These are phyloP conservation scores for Hyaloscypha variabilis DNA, from an alignment of 495 filamentous ascomycete species.

Conservation along the genomic window DNA sequence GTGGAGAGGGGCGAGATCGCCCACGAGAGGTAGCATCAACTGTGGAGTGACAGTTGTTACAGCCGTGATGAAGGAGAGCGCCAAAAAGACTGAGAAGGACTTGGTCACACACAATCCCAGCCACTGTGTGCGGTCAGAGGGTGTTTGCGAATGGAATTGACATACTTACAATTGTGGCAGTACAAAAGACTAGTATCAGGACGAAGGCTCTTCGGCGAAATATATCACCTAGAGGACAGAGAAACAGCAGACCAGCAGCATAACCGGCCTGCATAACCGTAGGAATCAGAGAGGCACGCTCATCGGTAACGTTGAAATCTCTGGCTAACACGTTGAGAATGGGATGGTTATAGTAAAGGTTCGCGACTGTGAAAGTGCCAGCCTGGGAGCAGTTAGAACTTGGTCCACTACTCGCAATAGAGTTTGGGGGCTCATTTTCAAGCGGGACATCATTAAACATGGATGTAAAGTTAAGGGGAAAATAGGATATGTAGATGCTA, in stretches of 20 bases:
- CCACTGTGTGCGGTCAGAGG: conserved; percentile 42
- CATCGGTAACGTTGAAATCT: conserved; percentile 59
- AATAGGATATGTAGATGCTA: background rate
- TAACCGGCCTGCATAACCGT: conserved; percentile 84
- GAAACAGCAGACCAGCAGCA: conserved; percentile 69
- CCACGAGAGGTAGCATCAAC: conserved; percentile 82
- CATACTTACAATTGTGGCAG: conserved; percentile 60
- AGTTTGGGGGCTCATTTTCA: too few species aligned
- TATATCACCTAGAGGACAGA: conserved; percentile 81
- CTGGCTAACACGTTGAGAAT: conserved; percentile 63
- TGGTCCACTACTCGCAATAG: background rate
- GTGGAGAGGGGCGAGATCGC: conserved; percentile 73
- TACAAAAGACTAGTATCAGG: conserved; percentile 63
- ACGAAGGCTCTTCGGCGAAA: conserved; percentile 72
- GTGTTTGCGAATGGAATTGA: background rate
- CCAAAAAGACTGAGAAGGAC: conserved; percentile 64
- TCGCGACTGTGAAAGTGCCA: conserved; percentile 59
- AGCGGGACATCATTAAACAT: background rate
- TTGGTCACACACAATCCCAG: conserved; percentile 72
- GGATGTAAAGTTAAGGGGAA: background rate
- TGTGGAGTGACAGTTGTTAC: conserved; percentile 85
- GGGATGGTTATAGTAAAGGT: conserved; percentile 70
- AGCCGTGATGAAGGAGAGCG: conserved; percentile 68
- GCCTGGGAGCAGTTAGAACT: conserved; percentile 19
- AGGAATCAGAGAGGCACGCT: conserved; percentile 60